Base-by-base conservation (phyloP, 2,329 filamentous ascomycete genomes). In the Coniosporium uncinatum region DNA sequence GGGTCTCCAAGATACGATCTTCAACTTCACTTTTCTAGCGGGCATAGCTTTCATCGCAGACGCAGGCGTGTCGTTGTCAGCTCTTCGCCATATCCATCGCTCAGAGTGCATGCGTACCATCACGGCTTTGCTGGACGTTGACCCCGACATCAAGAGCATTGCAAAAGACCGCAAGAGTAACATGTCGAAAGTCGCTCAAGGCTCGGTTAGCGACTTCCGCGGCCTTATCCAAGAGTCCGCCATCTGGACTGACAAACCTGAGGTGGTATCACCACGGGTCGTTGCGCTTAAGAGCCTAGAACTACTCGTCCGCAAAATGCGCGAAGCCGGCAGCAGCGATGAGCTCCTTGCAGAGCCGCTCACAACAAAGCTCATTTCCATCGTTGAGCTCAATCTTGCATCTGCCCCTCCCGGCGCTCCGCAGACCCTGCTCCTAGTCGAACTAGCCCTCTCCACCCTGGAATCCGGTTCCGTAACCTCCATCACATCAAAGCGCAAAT, bases 111-210 rank as follows among this genome's bases (percentile, higher is more conserved):
- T 76, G 4, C 55, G 59, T n/a, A 64, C 83, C 32, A 60, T 90
- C 11, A 62, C 66, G 31, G 66, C 63, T 3, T 68, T 87, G 29
- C 62, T 90, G 8, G 61, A 64, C 2, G 56, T 63, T 14, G 55
- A 71, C 11, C 63, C 70, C 14, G 79, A 83, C 40, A 76, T 90
- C 20, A 61, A 62, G n/a, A 62, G 64, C 16, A 59, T 88, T n/a
- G 74, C 76, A 1, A 77, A 74, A 46, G 81, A 86, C 29, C 76
- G 81, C 22, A 76, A 77, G 48, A 78, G 66, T 43, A 89, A 88
- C 49, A 71, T 90, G 55, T 83, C 87, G 1, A 83, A 75, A 53
- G 70, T 78, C 22, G 77, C 75, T 11, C 80, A 81, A 50, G 67
- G 64, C 14, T 69, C 76, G 0, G 55, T 90, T 5, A 49, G 61